Percentiles rank a stretch among this genome's conserved stretches.
These are phyloP conservation scores for Nemania bipapillata DNA, from an alignment of 2,329 filamentous ascomycete genomes.

Conservation along the genomic window DNA sequence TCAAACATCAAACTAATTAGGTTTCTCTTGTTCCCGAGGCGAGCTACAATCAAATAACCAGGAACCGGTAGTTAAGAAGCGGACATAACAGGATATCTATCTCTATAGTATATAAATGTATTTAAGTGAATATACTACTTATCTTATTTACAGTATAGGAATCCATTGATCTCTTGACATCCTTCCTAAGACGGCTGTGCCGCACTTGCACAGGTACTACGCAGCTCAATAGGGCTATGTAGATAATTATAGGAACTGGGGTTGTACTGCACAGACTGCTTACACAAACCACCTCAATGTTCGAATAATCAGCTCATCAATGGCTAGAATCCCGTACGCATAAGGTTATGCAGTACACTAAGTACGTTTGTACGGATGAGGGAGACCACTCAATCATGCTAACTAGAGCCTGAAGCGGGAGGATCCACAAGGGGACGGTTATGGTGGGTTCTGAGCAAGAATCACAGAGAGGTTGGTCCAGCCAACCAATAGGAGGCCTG, in stretches of 20 bases:
- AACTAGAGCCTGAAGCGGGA: slow-evolving; percentile 17
- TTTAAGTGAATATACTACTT: too few relatives aligned
- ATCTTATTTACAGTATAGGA: too few relatives aligned
- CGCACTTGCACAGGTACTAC: not conserved
- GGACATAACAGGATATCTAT: too few relatives aligned
- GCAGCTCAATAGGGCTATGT: not conserved
- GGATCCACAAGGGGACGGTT: slow-evolving; percentile 8
- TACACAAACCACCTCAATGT: not conserved
- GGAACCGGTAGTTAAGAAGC: too few relatives aligned
- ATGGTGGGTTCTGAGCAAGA: slow-evolving; percentile 16
- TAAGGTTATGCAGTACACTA: not conserved
- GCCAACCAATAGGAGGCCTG: slow-evolving; percentile 12
- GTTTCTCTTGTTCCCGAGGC: too few relatives aligned
- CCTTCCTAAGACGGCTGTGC: not conserved
- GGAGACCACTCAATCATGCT: not conserved
- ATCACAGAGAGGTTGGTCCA: slow-evolving; percentile 23
- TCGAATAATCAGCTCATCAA: not conserved
- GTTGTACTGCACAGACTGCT: slow-evolving; percentile 10
- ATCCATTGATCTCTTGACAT: not conserved
- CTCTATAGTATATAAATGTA: too few relatives aligned
- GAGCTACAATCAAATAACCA: too few relatives aligned
- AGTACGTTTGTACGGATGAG: not conserved
- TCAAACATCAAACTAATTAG: too few relatives aligned
- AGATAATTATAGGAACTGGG: slow-evolving; percentile 32
- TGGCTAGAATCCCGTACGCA: not conserved